Conservation (phyloP, 2,329 filamentous ascomycete species). For the Aspergillus sp. region DNA sequence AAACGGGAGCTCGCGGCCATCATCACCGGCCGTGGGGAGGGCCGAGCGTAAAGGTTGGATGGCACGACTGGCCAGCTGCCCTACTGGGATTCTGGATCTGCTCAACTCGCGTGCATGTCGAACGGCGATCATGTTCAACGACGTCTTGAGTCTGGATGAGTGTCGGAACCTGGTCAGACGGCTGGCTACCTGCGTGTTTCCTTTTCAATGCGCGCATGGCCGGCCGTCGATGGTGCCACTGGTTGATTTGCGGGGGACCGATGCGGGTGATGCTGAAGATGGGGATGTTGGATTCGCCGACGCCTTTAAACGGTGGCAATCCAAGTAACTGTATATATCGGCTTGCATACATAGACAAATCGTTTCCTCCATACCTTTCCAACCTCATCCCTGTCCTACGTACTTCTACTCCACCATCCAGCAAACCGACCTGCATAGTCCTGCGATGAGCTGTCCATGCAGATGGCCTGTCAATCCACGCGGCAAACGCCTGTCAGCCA, state of each 20-base stretch:
- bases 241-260: conserved; percentile 33
- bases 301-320: conserved; percentile 20
- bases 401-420: no score
- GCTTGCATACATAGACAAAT: neutral
- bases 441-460: no score
- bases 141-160: conserved; percentile 43
- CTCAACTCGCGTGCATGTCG: conserved; percentile 56
- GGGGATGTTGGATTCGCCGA: conserved; percentile 14
- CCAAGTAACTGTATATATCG: neutral
- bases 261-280: neutral
- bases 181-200: conserved; percentile 50
- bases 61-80: conserved; percentile 68
- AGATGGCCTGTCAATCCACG: no score
- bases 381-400: no score
- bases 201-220: conserved; percentile 57
- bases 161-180: conserved; percentile 43
- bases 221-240: conserved; percentile 54
- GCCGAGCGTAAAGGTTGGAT: conserved; percentile 55
- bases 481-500: no score
- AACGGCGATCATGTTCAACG: conserved; percentile 58
- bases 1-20: conserved; percentile 27
- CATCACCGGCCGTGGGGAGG: conserved; percentile 6
- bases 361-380: no score
- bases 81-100: conserved; percentile 72
- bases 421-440: no score